These are phyloP conservation scores for Rhizopogon vulgaris DNA, from an alignment of 768 basidiomycete genomes.

Conservation along the genomic window DNA sequence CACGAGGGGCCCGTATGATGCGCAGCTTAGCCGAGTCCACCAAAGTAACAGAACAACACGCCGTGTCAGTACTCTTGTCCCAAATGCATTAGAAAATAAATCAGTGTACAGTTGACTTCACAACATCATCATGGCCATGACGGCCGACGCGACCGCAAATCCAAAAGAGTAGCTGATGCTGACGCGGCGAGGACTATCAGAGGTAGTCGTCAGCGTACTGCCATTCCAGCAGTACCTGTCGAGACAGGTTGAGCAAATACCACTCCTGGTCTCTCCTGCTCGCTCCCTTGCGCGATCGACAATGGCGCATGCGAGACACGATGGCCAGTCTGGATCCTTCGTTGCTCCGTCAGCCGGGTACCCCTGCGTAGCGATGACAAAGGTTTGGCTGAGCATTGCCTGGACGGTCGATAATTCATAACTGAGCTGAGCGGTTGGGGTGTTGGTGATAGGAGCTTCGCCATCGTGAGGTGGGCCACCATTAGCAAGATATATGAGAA, in stretches of 20 bases:
- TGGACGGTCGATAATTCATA: slow-evolving; percentile 33
- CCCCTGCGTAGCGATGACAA: slow-evolving; percentile 39
- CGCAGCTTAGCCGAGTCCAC: too few relatives aligned
- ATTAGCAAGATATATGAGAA: slow-evolving; percentile 56
- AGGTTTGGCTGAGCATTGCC: slow-evolving; percentile 41
- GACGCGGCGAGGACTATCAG: neutral
- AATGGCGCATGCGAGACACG: slow-evolving; percentile 46
- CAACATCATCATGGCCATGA: slow-evolving; percentile 8
- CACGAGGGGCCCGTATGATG: too few relatives aligned
- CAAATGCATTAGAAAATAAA: neutral
- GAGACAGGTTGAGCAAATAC: slow-evolving; percentile 26
- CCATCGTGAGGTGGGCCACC: slow-evolving; percentile 39
- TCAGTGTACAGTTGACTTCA: slow-evolving; percentile 3
- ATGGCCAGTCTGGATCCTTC: slow-evolving; percentile 37
- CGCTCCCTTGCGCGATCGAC: slow-evolving; percentile 38
- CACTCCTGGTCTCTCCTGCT: slow-evolving; percentile 18
- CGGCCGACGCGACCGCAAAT: slow-evolving; percentile 6
- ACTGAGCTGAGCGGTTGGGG: slow-evolving; percentile 30
- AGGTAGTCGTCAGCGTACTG: slow-evolving; percentile 1
- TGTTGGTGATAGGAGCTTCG: slow-evolving; percentile 36
- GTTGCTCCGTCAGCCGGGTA: slow-evolving; percentile 20
- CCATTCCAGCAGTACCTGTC: slow-evolving; percentile 27
- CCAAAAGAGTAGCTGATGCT: neutral
- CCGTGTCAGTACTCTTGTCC: neutral
- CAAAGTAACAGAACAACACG: too few relatives aligned